These are phyloP conservation scores for Dittrichia graveolens DNA, from an alignment of 129 eudicot genomes.

Conservation along the genomic window DNA sequence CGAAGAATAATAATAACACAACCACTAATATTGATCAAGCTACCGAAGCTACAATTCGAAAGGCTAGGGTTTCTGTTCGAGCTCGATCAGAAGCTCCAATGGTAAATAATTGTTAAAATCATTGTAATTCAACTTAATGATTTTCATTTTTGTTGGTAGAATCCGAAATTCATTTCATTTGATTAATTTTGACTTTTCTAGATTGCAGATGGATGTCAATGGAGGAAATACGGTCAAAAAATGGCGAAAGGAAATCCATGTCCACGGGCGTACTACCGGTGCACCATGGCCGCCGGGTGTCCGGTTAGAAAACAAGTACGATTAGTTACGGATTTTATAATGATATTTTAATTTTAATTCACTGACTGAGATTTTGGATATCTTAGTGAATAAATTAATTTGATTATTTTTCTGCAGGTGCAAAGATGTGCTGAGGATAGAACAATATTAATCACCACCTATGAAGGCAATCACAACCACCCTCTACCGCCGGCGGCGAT, in stretches of 20 bases:
- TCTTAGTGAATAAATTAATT: slow-evolving; percentile 6
- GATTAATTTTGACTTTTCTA: not conserved
- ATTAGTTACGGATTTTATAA: not conserved
- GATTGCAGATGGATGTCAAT: slow-evolving; percentile 85
- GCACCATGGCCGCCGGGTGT: slow-evolving; percentile 77
- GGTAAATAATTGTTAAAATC: slow-evolving; percentile 37
- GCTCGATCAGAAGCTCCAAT: slow-evolving; percentile 91
- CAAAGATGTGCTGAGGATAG: slow-evolving; percentile 80
- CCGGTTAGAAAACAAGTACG: slow-evolving; percentile 90
- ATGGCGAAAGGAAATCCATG: slow-evolving; percentile 91
- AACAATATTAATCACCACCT: slow-evolving; percentile 77
- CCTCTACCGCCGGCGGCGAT: slow-evolving; percentile 74
- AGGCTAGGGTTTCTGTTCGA: slow-evolving; percentile 87
- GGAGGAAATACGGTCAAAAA: slow-evolving; percentile 96
- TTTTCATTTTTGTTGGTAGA: not conserved
- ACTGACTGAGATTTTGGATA: not conserved
- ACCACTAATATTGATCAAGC: slow-evolving; percentile 60
- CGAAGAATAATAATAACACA: slow-evolving; percentile 9
- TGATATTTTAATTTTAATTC: not conserved
- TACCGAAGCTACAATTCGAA: slow-evolving; percentile 79
- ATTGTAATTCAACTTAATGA: not conserved
- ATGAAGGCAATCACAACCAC: slow-evolving; percentile 87
- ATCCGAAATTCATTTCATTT: not conserved
- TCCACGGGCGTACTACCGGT: slow-evolving; percentile 90
- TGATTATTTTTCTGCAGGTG: slow-evolving; percentile 43